Base-by-base conservation (phyloP, 2,329 filamentous ascomycete genomes). In the Fonsecaea erecta region DNA sequence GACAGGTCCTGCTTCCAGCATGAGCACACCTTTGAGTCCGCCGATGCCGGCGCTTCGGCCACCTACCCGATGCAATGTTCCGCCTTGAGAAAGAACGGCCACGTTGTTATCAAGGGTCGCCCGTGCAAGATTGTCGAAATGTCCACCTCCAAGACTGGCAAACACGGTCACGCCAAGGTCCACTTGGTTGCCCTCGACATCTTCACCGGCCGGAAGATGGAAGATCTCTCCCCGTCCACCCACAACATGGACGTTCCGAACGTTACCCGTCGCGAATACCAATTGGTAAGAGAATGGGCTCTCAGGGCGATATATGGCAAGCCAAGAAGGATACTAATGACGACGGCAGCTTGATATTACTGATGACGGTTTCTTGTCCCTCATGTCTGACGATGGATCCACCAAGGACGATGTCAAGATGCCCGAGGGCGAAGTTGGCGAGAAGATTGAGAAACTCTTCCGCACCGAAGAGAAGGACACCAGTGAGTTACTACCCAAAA, bases 81-180 rank as follows among this genome's bases (percentile, higher is more conserved):
- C 85, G 94, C 96, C 77, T 88, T 99, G 87, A 91, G 95, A 81
- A 98, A 99, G 93, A 96, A 96, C 90, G 94, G 95, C 74, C 90
- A 91, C 87, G 95, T 99, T 82, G 90, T 94, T 81, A 98, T 99
- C 65, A 99, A 99, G 90, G 85, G 86, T 84, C 95, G 95, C 77
- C 96, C 95, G 77, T 99, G 95, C 93, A 99, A 98, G 91, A 99
- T 99, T 77, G 92, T 98, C 82, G 95, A 99, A 80, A 99, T 99
- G 96, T 97, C 93, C 75, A 99, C 95, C 86, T 99, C 95, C 82
- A 99, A 99, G 93, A 99, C 95, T 75, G 95, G 95, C 85, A 99
- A 99, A 92, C 95, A 99, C 91, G 95, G 95, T 83, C 96, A 99
- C 91, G 95, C 95, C 85, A 99, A 99, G 90, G 95, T 99, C 81